Evolutionary conservation across 352 stramenopile species (phyloP).

Genomic region (Globisporangium yorkense): DNA sequence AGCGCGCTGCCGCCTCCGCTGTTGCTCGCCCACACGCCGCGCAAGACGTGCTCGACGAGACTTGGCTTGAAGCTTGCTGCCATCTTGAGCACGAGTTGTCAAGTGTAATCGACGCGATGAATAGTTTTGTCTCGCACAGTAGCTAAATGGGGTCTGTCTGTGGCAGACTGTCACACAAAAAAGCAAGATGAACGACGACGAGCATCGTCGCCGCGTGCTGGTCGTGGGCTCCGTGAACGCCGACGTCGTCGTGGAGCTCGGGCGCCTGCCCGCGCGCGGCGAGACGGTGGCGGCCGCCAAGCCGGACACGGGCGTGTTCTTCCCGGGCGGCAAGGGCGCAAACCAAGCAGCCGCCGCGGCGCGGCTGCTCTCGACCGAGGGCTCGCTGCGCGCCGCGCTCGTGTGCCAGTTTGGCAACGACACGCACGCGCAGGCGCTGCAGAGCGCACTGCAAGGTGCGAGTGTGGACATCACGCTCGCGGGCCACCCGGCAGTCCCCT

Average conservation of each 20-base stretch:
- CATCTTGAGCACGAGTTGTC: constrained; percentile 2
- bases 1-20: not conserved
- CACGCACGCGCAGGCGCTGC: constrained; percentile 41
- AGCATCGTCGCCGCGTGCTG: constrained; percentile 24
- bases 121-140: constrained; percentile 1
- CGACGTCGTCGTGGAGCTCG: constrained; percentile 73
- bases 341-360: constrained; percentile 70
- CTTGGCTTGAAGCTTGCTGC: constrained; percentile 42
- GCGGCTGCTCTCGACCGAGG: constrained; percentile 28
- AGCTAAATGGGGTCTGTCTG: not conserved
- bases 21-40: constrained; percentile 37
- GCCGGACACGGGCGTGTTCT: constrained; percentile 54
- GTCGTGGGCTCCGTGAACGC: constrained; percentile 83
- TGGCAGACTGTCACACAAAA: not conserved
- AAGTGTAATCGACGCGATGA: not conserved
- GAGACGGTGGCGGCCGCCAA: constrained; percentile 59
- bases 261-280: constrained; percentile 53
- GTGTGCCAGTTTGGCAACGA: constrained; percentile 74
- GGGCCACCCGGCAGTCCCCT: constrained; percentile 36
- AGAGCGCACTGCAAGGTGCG: constrained; percentile 23
- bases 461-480: constrained; percentile 36
- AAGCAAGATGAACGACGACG: not conserved
- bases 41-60: constrained; percentile 73
- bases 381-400: constrained; percentile 29
- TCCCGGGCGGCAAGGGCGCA: constrained; percentile 69